Evolutionary conservation across 1,284 basidiomycete species (phyloP).

Genomic region (Cronartium quercuum): DNA sequence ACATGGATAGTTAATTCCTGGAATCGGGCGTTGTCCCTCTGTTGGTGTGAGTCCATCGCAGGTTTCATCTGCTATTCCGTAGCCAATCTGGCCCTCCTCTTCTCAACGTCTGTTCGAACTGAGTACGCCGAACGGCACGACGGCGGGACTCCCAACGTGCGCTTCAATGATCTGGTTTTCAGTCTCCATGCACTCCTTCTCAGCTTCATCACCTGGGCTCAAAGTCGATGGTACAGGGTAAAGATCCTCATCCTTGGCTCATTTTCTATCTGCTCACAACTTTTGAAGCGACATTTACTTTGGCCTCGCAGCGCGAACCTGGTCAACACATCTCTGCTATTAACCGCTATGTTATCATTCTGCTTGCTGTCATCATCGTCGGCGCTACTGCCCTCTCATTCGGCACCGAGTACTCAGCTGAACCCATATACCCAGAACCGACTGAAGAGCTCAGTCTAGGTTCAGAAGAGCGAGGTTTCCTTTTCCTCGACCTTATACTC

Average conservation of each 20-base stretch:
- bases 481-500: conserved; percentile 27
- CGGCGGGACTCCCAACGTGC: conserved; percentile 39
- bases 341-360: background rate
- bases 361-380: too few species aligned
- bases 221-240: conserved; percentile 17
- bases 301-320: background rate
- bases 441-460: too few species aligned
- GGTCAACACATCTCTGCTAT: background rate
- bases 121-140: conserved; percentile 40
- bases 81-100: conserved; percentile 42
- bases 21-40: background rate
- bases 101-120: conserved; percentile 40
- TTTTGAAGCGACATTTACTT: background rate
- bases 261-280: background rate
- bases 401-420: too few species aligned
- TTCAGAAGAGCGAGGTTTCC: background rate
- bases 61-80: conserved; percentile 45
- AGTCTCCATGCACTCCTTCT: conserved; percentile 27
- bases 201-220: conserved; percentile 5
- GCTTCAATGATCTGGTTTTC: conserved; percentile 25
- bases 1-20: too few species aligned
- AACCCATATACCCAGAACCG: too few species aligned
- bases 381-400: too few species aligned
- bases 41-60: background rate
- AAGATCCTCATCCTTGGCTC: background rate